Evolutionary conservation across 148 eudicot genomes (phyloP), one percentile per base, ranked within the genome.

Genomic region (Salicornia ramosissima): DNA sequence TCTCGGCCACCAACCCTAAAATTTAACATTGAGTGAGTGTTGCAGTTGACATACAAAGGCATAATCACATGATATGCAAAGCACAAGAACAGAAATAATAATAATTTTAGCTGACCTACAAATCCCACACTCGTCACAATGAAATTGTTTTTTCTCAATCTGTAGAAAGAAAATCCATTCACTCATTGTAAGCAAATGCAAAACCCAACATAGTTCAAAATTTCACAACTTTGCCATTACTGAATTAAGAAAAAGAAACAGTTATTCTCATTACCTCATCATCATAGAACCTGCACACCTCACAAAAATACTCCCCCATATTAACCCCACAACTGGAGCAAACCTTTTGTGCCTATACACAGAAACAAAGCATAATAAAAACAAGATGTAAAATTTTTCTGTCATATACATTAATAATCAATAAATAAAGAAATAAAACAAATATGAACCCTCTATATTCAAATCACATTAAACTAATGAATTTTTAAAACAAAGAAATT

Each of bases 1-100:
- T 86, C 90, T 31, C 87, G 94, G 55, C 98, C 98, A 67, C 98
- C 96, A 42, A 92, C 98, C 83, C 98, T 92, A 91, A 71, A 77
- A 79, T 22, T 28, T 33, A 58, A 53, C 36, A 66, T 60, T 56
- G 25, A 62, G 66, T 36, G 49, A 70, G 14, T 59, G 54, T 22
- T 14, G 69, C 24, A 78, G 5, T 65, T 71, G n/a, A 75, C 34
- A 60, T 59, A 25, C 19, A 52, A 63, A 49, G 13, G 39, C 39
- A 53, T 24, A 28, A 29, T 6, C 51, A 31, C 16, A 49, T 18
- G n/a, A 31, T 26, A 59, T 8, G 36, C 14, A 33, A 25, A 67
- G 50, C 56, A 72, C 19, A 21, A 43, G 64, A 34, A 19, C 29
- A 31, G 46, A 26, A 33, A 62, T 25, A 25, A 11, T 42, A 31